Evolutionary conservation across 2,329 filamentous ascomycete genomes (phyloP).

Genomic region (Claviceps humidiphila): DNA sequence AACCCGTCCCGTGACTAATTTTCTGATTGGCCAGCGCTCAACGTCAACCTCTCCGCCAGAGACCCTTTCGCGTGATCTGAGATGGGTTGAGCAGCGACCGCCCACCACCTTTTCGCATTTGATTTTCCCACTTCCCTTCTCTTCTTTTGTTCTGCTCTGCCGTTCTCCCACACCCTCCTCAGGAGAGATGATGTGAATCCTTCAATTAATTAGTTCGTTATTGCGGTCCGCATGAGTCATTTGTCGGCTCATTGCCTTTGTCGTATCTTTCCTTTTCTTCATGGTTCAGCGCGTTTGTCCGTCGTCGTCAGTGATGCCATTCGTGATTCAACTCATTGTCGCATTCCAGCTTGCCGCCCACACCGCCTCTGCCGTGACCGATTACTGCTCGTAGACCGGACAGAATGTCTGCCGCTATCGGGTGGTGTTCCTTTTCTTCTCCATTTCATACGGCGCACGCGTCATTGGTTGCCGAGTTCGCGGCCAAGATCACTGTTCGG

Average conservation of each 20-base stretch:
- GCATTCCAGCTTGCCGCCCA: constrained; percentile 18
- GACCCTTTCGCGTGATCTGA: constrained; percentile 21
- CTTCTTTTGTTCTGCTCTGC: constrained; percentile 13
- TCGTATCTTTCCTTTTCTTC: neutral
- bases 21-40: constrained; percentile 25
- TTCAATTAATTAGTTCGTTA: neutral
- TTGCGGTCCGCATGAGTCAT: constrained; percentile 19
- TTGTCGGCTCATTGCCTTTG: constrained; percentile 7
- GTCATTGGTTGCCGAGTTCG: constrained; percentile 4
- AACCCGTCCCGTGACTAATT: constrained; percentile 20
- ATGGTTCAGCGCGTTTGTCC: neutral
- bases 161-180: constrained; percentile 17
- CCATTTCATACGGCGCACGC: neutral
- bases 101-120: constrained; percentile 9
- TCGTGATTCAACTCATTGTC: constrained; percentile 12
- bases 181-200: no score
- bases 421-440: constrained; percentile 8
- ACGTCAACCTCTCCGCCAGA: constrained; percentile 22
- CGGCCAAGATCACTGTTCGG: constrained; percentile 16
- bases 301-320: neutral
- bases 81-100: constrained; percentile 11
- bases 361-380: constrained; percentile 3
- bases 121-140: constrained; percentile 8
- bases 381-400: neutral
- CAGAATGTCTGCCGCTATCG: constrained; percentile 7